phyloP scores from a whole-genome alignment of 495 filamentous ascomycete genomes.

The Delitschia confertaspora region DNA sequence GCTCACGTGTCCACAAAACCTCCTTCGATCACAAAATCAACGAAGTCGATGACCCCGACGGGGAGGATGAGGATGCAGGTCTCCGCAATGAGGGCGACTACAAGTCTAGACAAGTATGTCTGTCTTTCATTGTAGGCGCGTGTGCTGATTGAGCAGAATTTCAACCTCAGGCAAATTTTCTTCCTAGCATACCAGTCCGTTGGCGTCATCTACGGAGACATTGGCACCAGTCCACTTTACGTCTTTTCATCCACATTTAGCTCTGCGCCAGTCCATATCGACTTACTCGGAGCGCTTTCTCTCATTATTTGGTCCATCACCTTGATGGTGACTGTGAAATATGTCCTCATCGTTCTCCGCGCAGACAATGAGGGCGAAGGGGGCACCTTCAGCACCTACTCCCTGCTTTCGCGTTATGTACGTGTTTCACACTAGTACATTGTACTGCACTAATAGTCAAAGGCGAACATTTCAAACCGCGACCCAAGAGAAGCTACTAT shows the following conservation, averaged over 20 bases:
- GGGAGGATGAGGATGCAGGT: conserved; percentile 26
- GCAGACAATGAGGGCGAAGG: conserved; percentile 74
- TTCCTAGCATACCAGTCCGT: conserved; percentile 59
- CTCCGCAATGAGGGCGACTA: conserved; percentile 24
- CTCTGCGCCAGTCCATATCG: conserved; percentile 45
- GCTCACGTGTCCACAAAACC: conserved; percentile 9
- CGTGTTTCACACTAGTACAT: background rate
- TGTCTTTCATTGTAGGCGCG: background rate
- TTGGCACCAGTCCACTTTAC: conserved; percentile 66
- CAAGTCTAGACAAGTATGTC: conserved; percentile 27
- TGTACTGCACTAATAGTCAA: background rate
- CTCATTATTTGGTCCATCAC: conserved; percentile 67
- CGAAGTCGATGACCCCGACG: conserved; percentile 2
- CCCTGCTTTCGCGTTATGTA: conserved; percentile 61
- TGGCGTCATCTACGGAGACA: conserved; percentile 70
- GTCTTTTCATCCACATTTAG: conserved; percentile 64
- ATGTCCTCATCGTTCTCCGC: conserved; percentile 56
- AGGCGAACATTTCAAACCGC: conserved; percentile 26
- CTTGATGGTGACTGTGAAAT: conserved; percentile 67
- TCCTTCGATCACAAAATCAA: conserved; percentile 6
- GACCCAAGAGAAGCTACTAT: conserved; percentile 26
- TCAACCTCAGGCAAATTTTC: conserved; percentile 26
- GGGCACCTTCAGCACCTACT: conserved; percentile 65
- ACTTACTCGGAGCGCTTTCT: conserved; percentile 61
- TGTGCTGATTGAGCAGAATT: conserved; percentile 10